These are phyloP conservation scores for Cicer arietinum DNA, from an alignment of 306 rosid genomes.

Conservation along the genomic window DNA sequence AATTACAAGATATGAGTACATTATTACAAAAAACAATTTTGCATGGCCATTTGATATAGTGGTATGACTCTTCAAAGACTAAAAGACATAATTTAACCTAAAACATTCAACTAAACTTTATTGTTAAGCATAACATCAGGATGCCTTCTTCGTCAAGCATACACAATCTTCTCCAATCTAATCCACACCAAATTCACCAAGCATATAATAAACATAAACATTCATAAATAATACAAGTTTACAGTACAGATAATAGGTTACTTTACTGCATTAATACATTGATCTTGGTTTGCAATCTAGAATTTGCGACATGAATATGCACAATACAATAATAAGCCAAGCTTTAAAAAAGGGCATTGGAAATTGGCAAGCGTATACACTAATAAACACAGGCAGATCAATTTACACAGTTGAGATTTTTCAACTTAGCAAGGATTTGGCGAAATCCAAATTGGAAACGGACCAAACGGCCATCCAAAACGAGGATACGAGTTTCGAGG, in stretches of 20 bases:
- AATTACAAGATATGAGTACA: not conserved
- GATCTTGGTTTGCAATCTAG: conserved; percentile 12
- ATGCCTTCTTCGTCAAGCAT: not conserved
- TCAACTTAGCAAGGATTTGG: conserved; percentile 62
- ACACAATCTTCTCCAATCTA: not conserved
- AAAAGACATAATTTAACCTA: not conserved
- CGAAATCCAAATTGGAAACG: conserved; percentile 70
- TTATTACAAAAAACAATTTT: not conserved
- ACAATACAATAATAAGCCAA: not conserved
- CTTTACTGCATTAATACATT: conserved; percentile 8
- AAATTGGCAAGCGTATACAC: not conserved
- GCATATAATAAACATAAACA: conserved; percentile 1
- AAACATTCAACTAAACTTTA: not conserved
- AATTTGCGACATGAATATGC: not conserved
- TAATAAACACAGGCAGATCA: not conserved
- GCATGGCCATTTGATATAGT: conserved; percentile 32
- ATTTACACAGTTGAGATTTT: conserved; percentile 15
- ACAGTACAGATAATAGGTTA: not conserved
- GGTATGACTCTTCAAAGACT: conserved; percentile 35
- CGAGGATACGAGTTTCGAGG: conserved; percentile 44
- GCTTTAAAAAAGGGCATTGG: not conserved
- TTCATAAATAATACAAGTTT: not conserved
- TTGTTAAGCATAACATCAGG: not conserved
- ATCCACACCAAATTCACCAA: conserved; percentile 15
- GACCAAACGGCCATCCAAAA: conserved; percentile 58